These are phyloP conservation scores for Sungouiella thailandica DNA, from an alignment of 805 yeast genomes.

Conservation along the genomic window DNA sequence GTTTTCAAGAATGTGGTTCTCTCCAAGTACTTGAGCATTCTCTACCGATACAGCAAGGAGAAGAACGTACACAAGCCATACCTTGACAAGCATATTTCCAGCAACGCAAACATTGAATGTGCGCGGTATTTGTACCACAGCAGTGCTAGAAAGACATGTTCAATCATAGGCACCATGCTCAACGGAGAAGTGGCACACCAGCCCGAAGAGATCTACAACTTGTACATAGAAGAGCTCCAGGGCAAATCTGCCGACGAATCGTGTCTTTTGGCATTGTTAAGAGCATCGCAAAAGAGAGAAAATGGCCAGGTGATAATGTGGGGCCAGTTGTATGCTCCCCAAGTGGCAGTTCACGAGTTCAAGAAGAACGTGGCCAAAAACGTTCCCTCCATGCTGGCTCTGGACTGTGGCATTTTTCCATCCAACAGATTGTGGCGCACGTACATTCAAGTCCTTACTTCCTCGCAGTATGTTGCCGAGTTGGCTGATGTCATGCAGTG, in stretches of 20 bases:
- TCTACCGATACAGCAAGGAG: slow-evolving; percentile 11
- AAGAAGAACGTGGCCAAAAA: slow-evolving; percentile 32
- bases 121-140: slow-evolving; percentile 26
- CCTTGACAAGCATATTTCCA: slow-evolving; percentile 6
- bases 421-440: slow-evolving; percentile 43
- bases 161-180: slow-evolving; percentile 30
- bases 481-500: slow-evolving; percentile 46
- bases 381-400: slow-evolving; percentile 1
- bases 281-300: slow-evolving; percentile 36
- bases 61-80: slow-evolving; percentile 11
- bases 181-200: slow-evolving; percentile 29
- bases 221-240: slow-evolving; percentile 25
- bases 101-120: slow-evolving; percentile 10
- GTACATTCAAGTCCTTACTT: slow-evolving; percentile 48
- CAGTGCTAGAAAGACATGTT: slow-evolving; percentile 20
- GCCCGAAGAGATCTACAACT: slow-evolving; percentile 23
- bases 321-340: slow-evolving; percentile 52
- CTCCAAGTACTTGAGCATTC: slow-evolving; percentile 24
- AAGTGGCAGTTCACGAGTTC: slow-evolving; percentile 56
- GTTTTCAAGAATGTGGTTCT: slow-evolving; percentile 18
- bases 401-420: slow-evolving; percentile 30
- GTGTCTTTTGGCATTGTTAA: slow-evolving; percentile 41
- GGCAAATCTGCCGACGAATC: slow-evolving; percentile 22
- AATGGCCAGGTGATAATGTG: slow-evolving; percentile 30
- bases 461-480: slow-evolving; percentile 44